Evolutionary conservation across 805 yeast genomes (phyloP).

Genomic region (Cyberlindnera galapagoensis): DNA sequence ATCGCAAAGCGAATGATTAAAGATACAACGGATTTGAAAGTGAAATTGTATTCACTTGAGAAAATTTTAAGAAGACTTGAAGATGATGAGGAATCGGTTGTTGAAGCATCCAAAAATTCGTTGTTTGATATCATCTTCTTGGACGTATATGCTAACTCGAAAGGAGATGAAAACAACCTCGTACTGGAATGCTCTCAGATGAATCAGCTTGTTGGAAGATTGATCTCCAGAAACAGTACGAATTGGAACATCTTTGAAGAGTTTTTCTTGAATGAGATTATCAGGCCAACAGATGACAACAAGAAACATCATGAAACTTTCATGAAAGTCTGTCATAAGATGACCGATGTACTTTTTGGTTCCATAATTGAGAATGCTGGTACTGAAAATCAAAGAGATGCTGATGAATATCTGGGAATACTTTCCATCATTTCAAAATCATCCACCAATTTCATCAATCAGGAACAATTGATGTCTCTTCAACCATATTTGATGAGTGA

Average conservation of each 20-base stretch:
- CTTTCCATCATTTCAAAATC: conserved; percentile 51
- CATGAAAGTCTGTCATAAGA: conserved; percentile 18
- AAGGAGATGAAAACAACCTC: background rate
- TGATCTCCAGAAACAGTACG: conserved; percentile 32
- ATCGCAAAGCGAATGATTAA: conserved; percentile 43
- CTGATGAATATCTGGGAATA: conserved; percentile 38
- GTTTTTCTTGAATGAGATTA: conserved; percentile 39
- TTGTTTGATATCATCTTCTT: conserved; percentile 35
- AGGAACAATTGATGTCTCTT: conserved; percentile 60
- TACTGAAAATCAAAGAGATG: conserved; percentile 15
- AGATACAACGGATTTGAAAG: conserved; percentile 23
- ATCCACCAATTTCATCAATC: conserved; percentile 47
- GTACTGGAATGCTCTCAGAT: conserved; percentile 5
- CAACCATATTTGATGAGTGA: conserved; percentile 58
- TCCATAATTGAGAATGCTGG: conserved; percentile 30
- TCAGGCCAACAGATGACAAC: conserved; percentile 25
- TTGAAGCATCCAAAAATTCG: conserved; percentile 33
- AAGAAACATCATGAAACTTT: conserved; percentile 12
- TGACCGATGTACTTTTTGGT: conserved; percentile 33
- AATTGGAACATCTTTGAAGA: conserved; percentile 39
- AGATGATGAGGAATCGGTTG: conserved; percentile 61
- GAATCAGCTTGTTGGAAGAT: conserved; percentile 27
- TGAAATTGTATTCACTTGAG: conserved; percentile 40
- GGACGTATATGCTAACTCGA: conserved; percentile 2
- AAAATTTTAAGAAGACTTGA: conserved; percentile 48